phyloP scores from a whole-genome alignment of 2,329 filamentous ascomycete genomes.

The Sordariomycetes sp. region DNA sequence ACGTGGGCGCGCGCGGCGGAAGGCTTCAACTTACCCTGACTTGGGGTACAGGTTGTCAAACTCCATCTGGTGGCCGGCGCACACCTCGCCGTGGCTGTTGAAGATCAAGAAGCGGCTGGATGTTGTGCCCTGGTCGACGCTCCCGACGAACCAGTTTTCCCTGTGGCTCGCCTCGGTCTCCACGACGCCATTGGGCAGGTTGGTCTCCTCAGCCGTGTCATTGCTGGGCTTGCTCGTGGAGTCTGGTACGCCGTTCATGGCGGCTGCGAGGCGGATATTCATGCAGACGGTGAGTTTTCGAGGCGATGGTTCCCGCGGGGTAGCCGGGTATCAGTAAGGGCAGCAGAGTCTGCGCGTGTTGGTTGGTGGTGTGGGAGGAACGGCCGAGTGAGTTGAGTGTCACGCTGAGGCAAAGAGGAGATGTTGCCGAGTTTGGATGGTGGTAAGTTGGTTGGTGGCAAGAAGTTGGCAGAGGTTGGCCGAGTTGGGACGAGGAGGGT shows the following conservation, averaged over 20 bases:
- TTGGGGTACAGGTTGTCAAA: slow-evolving; percentile 77
- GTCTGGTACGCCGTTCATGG: slow-evolving; percentile 1
- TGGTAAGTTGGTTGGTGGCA: background rate
- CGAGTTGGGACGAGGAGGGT: too few relatives aligned
- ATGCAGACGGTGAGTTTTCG: background rate
- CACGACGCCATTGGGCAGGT: slow-evolving; percentile 18
- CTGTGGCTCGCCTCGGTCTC: slow-evolving; percentile 19
- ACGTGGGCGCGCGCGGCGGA: background rate
- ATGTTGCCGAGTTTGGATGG: background rate
- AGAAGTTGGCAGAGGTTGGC: background rate
- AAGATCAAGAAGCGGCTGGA: slow-evolving; percentile 88
- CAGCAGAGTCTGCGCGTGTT: background rate
- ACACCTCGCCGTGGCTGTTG: slow-evolving; percentile 64
- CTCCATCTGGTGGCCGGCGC: slow-evolving; percentile 78
- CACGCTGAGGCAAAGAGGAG: background rate
- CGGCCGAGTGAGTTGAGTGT: background rate
- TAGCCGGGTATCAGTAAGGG: background rate
- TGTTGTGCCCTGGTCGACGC: slow-evolving; percentile 86
- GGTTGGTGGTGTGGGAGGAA: background rate
- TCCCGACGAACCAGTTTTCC: slow-evolving; percentile 61
- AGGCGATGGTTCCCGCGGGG: background rate
- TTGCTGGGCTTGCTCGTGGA: background rate
- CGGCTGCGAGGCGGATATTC: background rate
- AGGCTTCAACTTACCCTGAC: slow-evolving; percentile 55
- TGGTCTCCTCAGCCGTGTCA: background rate